phyloP scores from a whole-genome alignment of 768 basidiomycete genomes.

The Kwoniella botswanensis region DNA sequence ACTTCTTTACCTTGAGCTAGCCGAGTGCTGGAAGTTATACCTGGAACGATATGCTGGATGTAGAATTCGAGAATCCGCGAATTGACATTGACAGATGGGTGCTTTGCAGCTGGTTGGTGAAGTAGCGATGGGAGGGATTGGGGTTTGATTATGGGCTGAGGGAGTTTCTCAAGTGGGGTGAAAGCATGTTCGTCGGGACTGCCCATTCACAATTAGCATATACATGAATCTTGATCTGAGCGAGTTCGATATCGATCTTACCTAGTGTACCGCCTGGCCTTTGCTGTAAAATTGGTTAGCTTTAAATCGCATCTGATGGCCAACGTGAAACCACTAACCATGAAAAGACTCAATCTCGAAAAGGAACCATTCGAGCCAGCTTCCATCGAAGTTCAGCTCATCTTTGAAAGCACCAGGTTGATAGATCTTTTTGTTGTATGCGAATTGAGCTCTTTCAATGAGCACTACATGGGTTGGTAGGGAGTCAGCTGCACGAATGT shows the following conservation, averaged over 20 bases:
- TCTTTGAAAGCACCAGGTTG: conserved; percentile 75
- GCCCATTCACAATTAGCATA: conserved; percentile 8
- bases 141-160: conserved; percentile 67
- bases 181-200: conserved; percentile 99
- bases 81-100: conserved; percentile 72
- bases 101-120: conserved; percentile 61
- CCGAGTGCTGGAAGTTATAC: conserved; percentile 66
- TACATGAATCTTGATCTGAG: too few relatives aligned
- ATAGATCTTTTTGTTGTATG: conserved; percentile 89
- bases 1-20: conserved; percentile 67
- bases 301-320: too few relatives aligned
- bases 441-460: conserved; percentile 97
- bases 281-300: conserved; percentile 65
- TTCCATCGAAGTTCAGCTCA: conserved; percentile 75
- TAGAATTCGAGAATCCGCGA: conserved; percentile 87
- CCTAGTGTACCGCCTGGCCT: conserved; percentile 94
- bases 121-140: conserved; percentile 81
- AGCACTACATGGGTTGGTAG: conserved; percentile 62
- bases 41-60: conserved; percentile 81
- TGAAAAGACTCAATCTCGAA: conserved; percentile 94
- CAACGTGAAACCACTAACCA: conserved; percentile 64
- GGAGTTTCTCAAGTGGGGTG: conserved; percentile 70
- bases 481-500: too few relatives aligned
- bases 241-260: conserved; percentile 49
- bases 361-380: conserved; percentile 98